phyloP scores from a whole-genome alignment of 2,329 filamentous ascomycete genomes.

The Fusarium foetens region DNA sequence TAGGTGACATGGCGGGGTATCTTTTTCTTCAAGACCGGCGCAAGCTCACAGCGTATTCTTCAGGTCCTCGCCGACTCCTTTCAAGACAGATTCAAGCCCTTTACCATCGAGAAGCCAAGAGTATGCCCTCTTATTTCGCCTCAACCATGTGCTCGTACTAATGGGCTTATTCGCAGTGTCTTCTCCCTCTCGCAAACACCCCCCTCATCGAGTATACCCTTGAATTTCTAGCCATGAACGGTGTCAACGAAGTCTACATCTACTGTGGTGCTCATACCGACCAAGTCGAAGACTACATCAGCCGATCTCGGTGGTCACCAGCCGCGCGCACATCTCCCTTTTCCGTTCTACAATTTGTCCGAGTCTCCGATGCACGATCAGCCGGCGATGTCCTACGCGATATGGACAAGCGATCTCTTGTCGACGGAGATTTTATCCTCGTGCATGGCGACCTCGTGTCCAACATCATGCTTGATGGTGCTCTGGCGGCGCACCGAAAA shows the following conservation, averaged over 20 bases:
- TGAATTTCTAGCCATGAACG: slow-evolving; percentile 93
- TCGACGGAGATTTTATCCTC: slow-evolving; percentile 89
- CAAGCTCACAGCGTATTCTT: slow-evolving; percentile 33
- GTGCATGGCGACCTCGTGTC: slow-evolving; percentile 94
- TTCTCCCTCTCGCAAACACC: slow-evolving; percentile 91
- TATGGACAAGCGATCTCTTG: slow-evolving; percentile 84
- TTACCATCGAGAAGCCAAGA: slow-evolving; percentile 88
- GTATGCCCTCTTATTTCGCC: slow-evolving; percentile 58
- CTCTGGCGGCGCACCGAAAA: slow-evolving; percentile 80
- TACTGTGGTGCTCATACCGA: slow-evolving; percentile 91
- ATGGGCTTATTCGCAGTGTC: slow-evolving; percentile 69
- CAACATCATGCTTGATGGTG: slow-evolving; percentile 84
- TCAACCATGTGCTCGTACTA: slow-evolving; percentile 16
- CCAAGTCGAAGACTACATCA: slow-evolving; percentile 87
- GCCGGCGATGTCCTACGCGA: slow-evolving; percentile 96
- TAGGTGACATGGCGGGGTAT: slow-evolving; percentile 53
- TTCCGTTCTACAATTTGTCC: slow-evolving; percentile 82
- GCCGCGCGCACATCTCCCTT: slow-evolving; percentile 71
- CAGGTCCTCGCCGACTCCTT: slow-evolving; percentile 94
- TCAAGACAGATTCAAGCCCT: slow-evolving; percentile 89
- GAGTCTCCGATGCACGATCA: slow-evolving; percentile 83
- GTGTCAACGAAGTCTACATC: slow-evolving; percentile 92
- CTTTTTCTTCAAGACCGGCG: slow-evolving; percentile 13
- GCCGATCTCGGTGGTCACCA: slow-evolving; percentile 77
- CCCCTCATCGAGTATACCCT: slow-evolving; percentile 98